A percentile compares a stretch with the other conserved stretches of the same genome.
These are phyloP conservation scores for Carex pumila DNA, from an alignment of 176 grass and related monocot species.

Conservation along the genomic window DNA sequence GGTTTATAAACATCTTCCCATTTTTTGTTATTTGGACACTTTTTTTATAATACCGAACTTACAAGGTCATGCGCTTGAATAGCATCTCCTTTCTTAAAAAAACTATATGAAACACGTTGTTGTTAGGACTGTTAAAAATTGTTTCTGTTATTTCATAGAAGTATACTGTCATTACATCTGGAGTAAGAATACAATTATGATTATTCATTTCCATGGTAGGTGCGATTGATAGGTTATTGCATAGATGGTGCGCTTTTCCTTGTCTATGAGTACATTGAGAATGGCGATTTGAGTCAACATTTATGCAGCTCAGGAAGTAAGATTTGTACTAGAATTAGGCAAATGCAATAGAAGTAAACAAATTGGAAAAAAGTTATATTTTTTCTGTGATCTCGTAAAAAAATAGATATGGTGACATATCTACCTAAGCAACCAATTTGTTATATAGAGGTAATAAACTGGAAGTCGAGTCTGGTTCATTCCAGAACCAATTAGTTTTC, in stretches of 20 bases:
- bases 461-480: background rate
- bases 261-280: slow-evolving; percentile 89
- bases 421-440: background rate
- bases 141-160: background rate
- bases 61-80: background rate
- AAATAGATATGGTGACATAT: background rate
- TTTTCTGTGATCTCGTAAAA: background rate
- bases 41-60: background rate
- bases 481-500: background rate
- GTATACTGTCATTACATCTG: background rate
- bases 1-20: background rate
- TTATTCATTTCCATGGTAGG: slow-evolving; percentile 30
- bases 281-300: slow-evolving; percentile 85
- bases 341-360: background rate
- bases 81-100: too few species aligned
- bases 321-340: background rate
- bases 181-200: background rate
- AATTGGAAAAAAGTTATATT: background rate
- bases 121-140: background rate
- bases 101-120: background rate
- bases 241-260: slow-evolving; percentile 79
- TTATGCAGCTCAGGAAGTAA: slow-evolving; percentile 54
- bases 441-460: background rate
- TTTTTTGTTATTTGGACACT: background rate
- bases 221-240: slow-evolving; percentile 89